Evolutionary conservation across 495 filamentous ascomycete species (phyloP).

Genomic region (Penicillium subrubescens): DNA sequence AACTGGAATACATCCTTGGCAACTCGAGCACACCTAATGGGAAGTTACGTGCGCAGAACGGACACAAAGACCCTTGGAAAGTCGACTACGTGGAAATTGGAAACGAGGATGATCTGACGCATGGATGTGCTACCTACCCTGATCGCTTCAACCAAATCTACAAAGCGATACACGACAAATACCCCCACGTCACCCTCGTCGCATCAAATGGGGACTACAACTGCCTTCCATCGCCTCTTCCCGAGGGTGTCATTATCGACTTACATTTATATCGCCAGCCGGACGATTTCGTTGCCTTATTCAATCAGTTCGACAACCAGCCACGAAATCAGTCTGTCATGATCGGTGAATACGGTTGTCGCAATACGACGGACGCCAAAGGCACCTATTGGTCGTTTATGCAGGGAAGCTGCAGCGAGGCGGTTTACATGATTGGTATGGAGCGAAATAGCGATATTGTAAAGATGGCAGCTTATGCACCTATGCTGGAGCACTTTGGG

Average conservation of each 20-base stretch:
- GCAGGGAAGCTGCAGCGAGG: slow-evolving; percentile 65
- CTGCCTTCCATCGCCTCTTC: slow-evolving; percentile 31
- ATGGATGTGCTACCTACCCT: slow-evolving; percentile 42
- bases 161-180: slow-evolving; percentile 45
- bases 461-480: slow-evolving; percentile 55
- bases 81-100: slow-evolving; percentile 56
- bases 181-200: slow-evolving; percentile 49
- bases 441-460: slow-evolving; percentile 66
- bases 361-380: slow-evolving; percentile 46
- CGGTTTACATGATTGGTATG: slow-evolving; percentile 66
- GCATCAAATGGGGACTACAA: slow-evolving; percentile 39
- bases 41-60: slow-evolving; percentile 43
- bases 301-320: slow-evolving; percentile 57
- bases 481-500: slow-evolving; percentile 49
- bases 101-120: slow-evolving; percentile 56
- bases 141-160: slow-evolving; percentile 51
- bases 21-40: slow-evolving; percentile 39
- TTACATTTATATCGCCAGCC: slow-evolving; percentile 54
- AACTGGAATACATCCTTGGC: slow-evolving; percentile 54
- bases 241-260: slow-evolving; percentile 45
- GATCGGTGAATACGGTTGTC: slow-evolving; percentile 58
- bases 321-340: slow-evolving; percentile 47
- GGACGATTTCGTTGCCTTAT: slow-evolving; percentile 51
- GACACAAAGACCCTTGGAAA: slow-evolving; percentile 46
- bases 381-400: slow-evolving; percentile 44